Evolutionary conservation across 495 filamentous ascomycete species (phyloP).

Genomic region (Penicillium daleae): DNA sequence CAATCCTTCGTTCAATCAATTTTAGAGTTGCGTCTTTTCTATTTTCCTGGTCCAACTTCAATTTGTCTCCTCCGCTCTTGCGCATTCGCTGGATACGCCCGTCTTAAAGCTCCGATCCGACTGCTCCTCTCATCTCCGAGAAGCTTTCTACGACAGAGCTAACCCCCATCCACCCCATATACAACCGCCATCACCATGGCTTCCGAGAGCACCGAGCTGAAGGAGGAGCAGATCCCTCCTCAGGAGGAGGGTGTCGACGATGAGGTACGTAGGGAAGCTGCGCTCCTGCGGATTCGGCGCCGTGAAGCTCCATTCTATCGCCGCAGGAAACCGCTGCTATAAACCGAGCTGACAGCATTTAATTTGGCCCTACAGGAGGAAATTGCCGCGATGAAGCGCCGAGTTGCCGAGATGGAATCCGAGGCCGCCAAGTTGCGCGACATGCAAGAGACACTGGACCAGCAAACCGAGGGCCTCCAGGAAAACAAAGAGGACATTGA

Average conservation of each 20-base stretch:
- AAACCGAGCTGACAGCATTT: not conserved
- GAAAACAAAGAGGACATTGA: slow-evolving; percentile 98
- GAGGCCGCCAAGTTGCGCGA: slow-evolving; percentile 94
- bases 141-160: slow-evolving; percentile 13
- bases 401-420: slow-evolving; percentile 98
- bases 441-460: slow-evolving; percentile 91
- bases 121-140: slow-evolving; percentile 17
- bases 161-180: slow-evolving; percentile 3
- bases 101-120: slow-evolving; percentile 20
- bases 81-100: slow-evolving; percentile 9
- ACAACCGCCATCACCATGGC: slow-evolving; percentile 33
- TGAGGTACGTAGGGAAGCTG: slow-evolving; percentile 39
- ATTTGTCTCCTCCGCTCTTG: not conserved
- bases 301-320: not conserved
- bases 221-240: slow-evolving; percentile 43
- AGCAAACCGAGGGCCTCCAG: slow-evolving; percentile 76
- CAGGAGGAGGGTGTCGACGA: slow-evolving; percentile 49
- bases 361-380: slow-evolving; percentile 67
- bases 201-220: slow-evolving; percentile 45
- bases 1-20: slow-evolving; percentile 9
- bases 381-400: slow-evolving; percentile 95
- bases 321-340: not conserved
- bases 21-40: not conserved
- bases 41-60: not conserved
- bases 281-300: slow-evolving; percentile 2